phyloP scores from a whole-genome alignment of 768 basidiomycete genomes.

The Amanita pallidorosea region DNA sequence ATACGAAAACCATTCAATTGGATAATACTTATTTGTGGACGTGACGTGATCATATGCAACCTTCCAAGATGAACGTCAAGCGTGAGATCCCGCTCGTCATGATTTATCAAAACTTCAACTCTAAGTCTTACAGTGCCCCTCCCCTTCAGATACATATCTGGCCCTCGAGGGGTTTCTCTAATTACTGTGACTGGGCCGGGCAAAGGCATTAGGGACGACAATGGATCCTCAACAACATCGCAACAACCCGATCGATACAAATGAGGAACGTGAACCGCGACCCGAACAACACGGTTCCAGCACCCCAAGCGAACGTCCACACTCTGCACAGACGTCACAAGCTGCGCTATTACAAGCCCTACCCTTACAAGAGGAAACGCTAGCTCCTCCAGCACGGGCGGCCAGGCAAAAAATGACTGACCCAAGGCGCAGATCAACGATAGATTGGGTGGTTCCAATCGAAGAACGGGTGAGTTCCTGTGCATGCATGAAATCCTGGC shows the following conservation, averaged over 20 bases:
- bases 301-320: neutral
- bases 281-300: neutral
- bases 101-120: neutral
- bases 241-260: neutral
- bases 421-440: conserved; percentile 17
- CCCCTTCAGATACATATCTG: too few species aligned
- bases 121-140: neutral
- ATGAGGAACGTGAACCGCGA: neutral
- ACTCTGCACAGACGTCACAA: neutral
- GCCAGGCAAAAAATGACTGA: conserved; percentile 11
- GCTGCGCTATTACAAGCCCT: too few species aligned
- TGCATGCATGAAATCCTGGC: too few species aligned
- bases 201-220: neutral
- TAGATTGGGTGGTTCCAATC: conserved; percentile 30
- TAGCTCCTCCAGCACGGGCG: neutral
- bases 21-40: too few species aligned
- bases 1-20: too few species aligned
- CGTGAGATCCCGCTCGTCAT: neutral
- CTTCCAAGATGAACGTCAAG: neutral
- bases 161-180: too few species aligned
- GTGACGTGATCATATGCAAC: too few species aligned
- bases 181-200: too few species aligned
- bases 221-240: neutral
- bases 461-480: conserved; percentile 10
- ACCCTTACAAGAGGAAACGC: neutral